Conservation (phyloP, 1,139 yeast genomes). For the Lodderomyces theae region DNA sequence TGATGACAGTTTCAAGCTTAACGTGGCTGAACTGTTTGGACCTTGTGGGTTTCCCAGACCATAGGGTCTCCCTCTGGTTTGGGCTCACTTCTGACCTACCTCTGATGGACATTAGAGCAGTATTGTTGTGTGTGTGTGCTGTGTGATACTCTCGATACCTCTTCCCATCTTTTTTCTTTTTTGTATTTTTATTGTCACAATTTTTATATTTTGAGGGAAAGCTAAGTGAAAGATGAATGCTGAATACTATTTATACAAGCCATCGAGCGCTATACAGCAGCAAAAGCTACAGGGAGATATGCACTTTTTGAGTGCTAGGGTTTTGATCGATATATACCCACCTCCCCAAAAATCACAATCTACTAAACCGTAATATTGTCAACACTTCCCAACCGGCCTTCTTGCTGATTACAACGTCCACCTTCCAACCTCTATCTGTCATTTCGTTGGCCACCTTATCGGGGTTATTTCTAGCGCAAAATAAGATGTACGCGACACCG, state of each 20-base stretch:
- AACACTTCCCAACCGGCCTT: conserved; percentile 98
- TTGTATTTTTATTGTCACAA: too few relatives aligned
- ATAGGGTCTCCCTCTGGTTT: conserved; percentile 26
- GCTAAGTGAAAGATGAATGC: too few relatives aligned
- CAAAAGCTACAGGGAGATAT: too few relatives aligned
- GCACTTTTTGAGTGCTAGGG: too few relatives aligned
- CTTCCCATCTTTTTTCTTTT: neutral
- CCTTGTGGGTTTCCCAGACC: conserved; percentile 44
- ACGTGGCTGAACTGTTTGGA: conserved; percentile 29
- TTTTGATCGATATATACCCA: too few relatives aligned
- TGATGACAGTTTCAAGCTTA: conserved; percentile 40
- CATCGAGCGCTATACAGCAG: too few relatives aligned
- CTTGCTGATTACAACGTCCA: conserved; percentile 51
- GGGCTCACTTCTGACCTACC: conserved; percentile 9
- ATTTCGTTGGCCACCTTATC: conserved; percentile 51
- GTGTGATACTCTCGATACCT: neutral
- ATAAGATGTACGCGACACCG: conserved; percentile 79
- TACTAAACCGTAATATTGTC: conserved; percentile 56
- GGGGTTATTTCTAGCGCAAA: conserved; percentile 88
- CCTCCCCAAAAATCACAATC: conserved; percentile 3
- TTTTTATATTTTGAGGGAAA: too few relatives aligned
- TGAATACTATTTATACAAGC: too few relatives aligned
- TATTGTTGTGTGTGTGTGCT: neutral
- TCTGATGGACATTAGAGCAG: conserved; percentile 6
- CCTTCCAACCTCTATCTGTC: conserved; percentile 54